Conservation (phyloP, 305 asterid genomes). For the Fraxinus dipetala region DNA sequence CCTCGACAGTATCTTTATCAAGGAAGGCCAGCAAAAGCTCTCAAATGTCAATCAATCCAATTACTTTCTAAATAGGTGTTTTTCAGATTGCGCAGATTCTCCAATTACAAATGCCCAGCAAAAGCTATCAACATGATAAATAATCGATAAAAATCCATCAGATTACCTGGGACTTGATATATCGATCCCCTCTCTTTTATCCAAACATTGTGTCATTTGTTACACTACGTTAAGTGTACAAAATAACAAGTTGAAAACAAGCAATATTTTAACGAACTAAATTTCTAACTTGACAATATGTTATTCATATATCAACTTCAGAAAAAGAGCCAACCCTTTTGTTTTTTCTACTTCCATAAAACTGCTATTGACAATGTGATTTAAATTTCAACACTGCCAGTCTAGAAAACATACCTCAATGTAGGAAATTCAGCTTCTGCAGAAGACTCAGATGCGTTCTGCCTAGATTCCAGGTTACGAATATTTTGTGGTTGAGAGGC, state of each 20-base stretch:
- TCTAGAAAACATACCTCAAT: conserved; percentile 54
- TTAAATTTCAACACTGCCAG: background rate
- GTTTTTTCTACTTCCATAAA: background rate
- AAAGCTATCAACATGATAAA: background rate
- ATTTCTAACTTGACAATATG: background rate
- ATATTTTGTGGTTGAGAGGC: conserved; percentile 84
- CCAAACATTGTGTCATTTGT: background rate
- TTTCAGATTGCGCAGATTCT: background rate
- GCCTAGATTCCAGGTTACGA: conserved; percentile 61
- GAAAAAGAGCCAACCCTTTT: background rate
- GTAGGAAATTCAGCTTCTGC: conserved; percentile 94
- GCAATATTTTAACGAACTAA: background rate
- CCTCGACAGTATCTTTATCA: conserved; percentile 8
- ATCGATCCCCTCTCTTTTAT: background rate
- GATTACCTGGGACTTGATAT: background rate
- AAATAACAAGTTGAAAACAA: conserved; percentile 12
- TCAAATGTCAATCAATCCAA: conserved; percentile 19
- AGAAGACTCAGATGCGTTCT: conserved; percentile 74
- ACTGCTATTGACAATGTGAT: background rate
- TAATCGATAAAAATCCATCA: conserved; percentile 8
- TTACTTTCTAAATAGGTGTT: background rate
- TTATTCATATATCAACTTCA: conserved; percentile 4
- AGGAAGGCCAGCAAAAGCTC: conserved; percentile 12
- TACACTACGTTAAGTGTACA: background rate
- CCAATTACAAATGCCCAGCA: conserved; percentile 1